These are phyloP conservation scores for Sporisorium reilianum DNA, from an alignment of 1,284 basidiomycete species.

Conservation along the genomic window DNA sequence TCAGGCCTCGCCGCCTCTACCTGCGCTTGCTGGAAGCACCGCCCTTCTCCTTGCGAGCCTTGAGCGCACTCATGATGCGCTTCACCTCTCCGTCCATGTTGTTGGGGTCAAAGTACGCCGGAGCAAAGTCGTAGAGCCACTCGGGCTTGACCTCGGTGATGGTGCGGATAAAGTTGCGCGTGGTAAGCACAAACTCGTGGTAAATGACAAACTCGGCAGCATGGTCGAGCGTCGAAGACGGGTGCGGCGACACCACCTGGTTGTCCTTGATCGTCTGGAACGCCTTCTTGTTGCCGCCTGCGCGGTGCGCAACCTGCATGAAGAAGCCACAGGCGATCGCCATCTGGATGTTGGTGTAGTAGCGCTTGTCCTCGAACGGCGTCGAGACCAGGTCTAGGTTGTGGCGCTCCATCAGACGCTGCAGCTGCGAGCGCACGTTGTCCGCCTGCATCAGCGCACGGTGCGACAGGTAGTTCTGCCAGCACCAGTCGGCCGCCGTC, in stretches of 20 bases:
- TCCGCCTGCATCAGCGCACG: slow-evolving; percentile 90
- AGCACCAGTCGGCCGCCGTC: slow-evolving; percentile 78
- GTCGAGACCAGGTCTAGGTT: slow-evolving; percentile 82
- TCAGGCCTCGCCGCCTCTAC: slow-evolving; percentile 1
- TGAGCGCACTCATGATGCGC: slow-evolving; percentile 59
- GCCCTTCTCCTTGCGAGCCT: slow-evolving; percentile 51
- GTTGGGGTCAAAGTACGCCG: slow-evolving; percentile 79
- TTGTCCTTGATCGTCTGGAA: slow-evolving; percentile 90
- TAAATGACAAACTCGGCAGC: slow-evolving; percentile 97
- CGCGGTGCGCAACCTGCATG: slow-evolving; percentile 95
- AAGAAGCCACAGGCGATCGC: slow-evolving; percentile 94
- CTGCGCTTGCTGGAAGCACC: slow-evolving; percentile 28
- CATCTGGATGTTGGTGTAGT: slow-evolving; percentile 83
- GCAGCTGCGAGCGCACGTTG: slow-evolving; percentile 91
- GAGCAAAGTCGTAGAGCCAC: slow-evolving; percentile 88
- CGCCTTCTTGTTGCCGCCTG: slow-evolving; percentile 57
- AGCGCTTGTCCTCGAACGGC: slow-evolving; percentile 79
- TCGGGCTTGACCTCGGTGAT: slow-evolving; percentile 89
- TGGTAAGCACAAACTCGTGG: slow-evolving; percentile 95
- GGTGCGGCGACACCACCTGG: slow-evolving; percentile 92
- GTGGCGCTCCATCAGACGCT: slow-evolving; percentile 88
- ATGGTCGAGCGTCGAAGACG: slow-evolving; percentile 90
- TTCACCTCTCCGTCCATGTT: slow-evolving; percentile 64
- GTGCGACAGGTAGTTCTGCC: slow-evolving; percentile 88
- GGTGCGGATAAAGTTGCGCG: slow-evolving; percentile 82